Percentiles rank a stretch among this genome's conserved stretches.
These are phyloP conservation scores for Venturia carpophila DNA, from an alignment of 2,329 filamentous ascomycete genomes.

Conservation along the genomic window DNA sequence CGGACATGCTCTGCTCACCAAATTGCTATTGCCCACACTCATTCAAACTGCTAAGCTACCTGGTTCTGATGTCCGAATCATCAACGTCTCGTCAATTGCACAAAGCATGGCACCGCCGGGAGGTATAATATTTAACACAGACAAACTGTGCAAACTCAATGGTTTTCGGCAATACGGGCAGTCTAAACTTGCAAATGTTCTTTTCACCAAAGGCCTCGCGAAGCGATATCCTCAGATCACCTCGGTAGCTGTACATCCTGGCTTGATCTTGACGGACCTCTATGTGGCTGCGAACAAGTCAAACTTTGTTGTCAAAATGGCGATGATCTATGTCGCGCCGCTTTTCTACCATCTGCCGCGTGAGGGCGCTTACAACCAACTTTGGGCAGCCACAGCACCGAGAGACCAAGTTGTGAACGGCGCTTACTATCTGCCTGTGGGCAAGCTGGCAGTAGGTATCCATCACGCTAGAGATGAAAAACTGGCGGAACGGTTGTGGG, in stretches of 20 bases:
- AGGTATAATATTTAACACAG: constrained; percentile 9
- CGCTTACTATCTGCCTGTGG: constrained; percentile 35
- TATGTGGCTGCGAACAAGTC: constrained; percentile 3
- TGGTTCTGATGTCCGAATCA: constrained; percentile 18
- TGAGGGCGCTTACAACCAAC: constrained; percentile 35
- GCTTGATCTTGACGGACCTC: constrained; percentile 43
- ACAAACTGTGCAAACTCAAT: neutral
- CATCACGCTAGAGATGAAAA: constrained; percentile 24
- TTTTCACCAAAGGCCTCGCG: constrained; percentile 39
- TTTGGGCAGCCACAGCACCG: constrained; percentile 34
- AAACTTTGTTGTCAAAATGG: constrained; percentile 1
- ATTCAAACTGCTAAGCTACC: constrained; percentile 14
- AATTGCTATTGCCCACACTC: constrained; percentile 17
- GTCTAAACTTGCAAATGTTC: constrained; percentile 45
- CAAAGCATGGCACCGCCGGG: constrained; percentile 13
- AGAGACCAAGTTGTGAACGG: constrained; percentile 35
- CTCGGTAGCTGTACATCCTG: constrained; percentile 41
- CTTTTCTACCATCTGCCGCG: constrained; percentile 21
- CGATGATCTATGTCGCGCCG: neutral
- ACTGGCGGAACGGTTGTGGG: constrained; percentile 32
- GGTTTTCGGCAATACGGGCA: constrained; percentile 37
- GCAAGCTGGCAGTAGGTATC: constrained; percentile 24
- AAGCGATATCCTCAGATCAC: constrained; percentile 39
- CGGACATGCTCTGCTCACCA: constrained; percentile 20
- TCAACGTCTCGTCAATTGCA: constrained; percentile 17